Base-by-base conservation (phyloP, 805 yeast species). In the Candida peoriensis region DNA sequence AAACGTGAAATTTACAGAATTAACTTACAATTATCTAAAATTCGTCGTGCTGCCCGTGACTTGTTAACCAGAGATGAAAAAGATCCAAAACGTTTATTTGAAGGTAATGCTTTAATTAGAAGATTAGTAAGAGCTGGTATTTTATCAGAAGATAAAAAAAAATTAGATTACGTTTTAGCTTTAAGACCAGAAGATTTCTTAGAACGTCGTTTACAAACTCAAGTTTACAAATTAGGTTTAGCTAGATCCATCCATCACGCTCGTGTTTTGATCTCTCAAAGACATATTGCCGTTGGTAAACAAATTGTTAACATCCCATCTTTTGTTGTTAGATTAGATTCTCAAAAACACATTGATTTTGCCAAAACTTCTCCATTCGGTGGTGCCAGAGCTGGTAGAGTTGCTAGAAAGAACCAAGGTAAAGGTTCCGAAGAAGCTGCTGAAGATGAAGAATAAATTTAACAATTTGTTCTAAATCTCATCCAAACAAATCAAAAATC, bases 351-450 rank as follows among this genome's bases (percentile, higher is more conserved):
- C 88, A 87, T 93, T 74, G 97, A 93, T 81, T 93, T 90, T 63
- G 95, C 98, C 62, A 83, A 93, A 68, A 87, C 86, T 70, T 93
- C 98, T 57, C 98, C 98, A 72, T 90, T 86, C 89, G 98, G 98
- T 72, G 98, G 98, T 76, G 98, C 96, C 61, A 90, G 98, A 79
- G 94, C 98, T 59, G 98, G 98, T 71, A 93, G 98, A 81, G 95
- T 87, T 65, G 94, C 93, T 82, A 87, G 97, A 73, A 57, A 73
- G 66, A 58, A 57, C 56, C 78, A 70, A 64, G 71, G 64, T 60
- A 73, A 41, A 33, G 44, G 42, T 41, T 40, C 23, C 21, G 81
- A 67, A 50, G 89, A 70, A 52, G 90, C 70, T 59, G 95, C 71
- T 56, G 96, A 74, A 55, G 89, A 74, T 58, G 81, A 73, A 61